These are phyloP conservation scores for Fusarium sarcochroum DNA, from an alignment of 2,329 filamentous ascomycete species.

Conservation along the genomic window DNA sequence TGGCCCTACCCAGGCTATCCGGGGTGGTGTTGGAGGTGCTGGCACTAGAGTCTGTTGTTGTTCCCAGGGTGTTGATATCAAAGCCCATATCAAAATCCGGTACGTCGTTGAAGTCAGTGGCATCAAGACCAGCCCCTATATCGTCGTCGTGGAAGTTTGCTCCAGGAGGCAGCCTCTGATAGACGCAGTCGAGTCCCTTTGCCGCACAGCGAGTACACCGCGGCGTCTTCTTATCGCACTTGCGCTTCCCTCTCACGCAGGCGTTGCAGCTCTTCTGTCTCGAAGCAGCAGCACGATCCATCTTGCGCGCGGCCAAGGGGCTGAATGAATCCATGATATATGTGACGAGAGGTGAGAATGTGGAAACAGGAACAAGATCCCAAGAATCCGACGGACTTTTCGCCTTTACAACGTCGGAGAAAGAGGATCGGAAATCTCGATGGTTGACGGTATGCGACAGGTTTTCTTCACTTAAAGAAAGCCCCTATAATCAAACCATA, in stretches of 20 bases:
- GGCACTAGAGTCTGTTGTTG: constrained; percentile 47
- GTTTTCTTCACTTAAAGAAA: constrained; percentile 5
- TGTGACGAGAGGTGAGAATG: constrained; percentile 3
- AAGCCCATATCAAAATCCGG: constrained; percentile 57
- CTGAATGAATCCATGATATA: constrained; percentile 47
- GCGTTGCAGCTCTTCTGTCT: constrained; percentile 65
- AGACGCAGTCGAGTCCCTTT: constrained; percentile 60
- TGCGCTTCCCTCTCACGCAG: constrained; percentile 63
- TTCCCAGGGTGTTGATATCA: constrained; percentile 52
- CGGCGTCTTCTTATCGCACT: constrained; percentile 62
- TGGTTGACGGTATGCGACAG: background rate
- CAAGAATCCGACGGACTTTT: constrained; percentile 26
- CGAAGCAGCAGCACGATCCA: constrained; percentile 58
- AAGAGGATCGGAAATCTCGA: constrained; percentile 1
- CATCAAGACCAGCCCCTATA: constrained; percentile 23
- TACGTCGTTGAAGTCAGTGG: constrained; percentile 36
- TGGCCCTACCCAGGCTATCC: constrained; percentile 47
- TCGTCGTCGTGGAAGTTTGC: constrained; percentile 42
- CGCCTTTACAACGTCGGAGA: constrained; percentile 33
- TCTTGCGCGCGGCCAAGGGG: constrained; percentile 48
- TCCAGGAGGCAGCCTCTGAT: constrained; percentile 54
- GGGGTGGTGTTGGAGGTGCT: constrained; percentile 42
- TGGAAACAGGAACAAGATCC: constrained; percentile 5
- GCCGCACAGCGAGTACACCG: constrained; percentile 59
- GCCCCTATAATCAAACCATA: background rate